A percentile compares a stretch with the other conserved stretches of the same genome.
These are phyloP conservation scores for Crithidia sp. DNA, from an alignment of 208 protist species.

Conservation along the genomic window DNA sequence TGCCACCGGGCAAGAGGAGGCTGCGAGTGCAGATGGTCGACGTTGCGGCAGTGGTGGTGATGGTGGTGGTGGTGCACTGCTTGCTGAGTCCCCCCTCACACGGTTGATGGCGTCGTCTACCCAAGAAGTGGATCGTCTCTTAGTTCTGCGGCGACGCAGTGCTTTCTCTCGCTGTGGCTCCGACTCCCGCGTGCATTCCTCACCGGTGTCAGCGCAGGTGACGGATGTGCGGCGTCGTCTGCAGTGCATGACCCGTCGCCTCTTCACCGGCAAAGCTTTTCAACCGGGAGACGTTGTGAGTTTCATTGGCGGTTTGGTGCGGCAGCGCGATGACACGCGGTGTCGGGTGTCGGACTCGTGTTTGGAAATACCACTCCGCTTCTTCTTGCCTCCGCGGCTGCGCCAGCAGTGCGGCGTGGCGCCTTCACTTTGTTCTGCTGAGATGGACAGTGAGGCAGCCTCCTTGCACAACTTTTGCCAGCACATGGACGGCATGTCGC, in stretches of 20 bases:
- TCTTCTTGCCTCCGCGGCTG: slow-evolving; percentile 53
- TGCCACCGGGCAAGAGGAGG: no score
- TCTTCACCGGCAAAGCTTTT: slow-evolving; percentile 79
- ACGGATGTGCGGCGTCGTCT: slow-evolving; percentile 34
- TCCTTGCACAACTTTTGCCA: slow-evolving; percentile 38
- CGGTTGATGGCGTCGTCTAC: slow-evolving; percentile 13
- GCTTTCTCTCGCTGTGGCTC: no score
- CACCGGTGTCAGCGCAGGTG: slow-evolving; percentile 18
- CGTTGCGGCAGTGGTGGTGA: background rate
- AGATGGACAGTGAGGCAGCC: background rate
- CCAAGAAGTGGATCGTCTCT: slow-evolving; percentile 41
- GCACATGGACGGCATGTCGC: slow-evolving; percentile 48
- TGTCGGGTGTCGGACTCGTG: slow-evolving; percentile 65
- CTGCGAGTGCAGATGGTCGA: background rate
- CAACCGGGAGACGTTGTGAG: slow-evolving; percentile 73
- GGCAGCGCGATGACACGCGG: slow-evolving; percentile 36
- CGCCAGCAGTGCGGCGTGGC: slow-evolving; percentile 14
- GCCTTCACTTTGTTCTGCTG: background rate
- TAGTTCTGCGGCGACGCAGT: slow-evolving; percentile 18
- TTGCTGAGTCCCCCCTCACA: slow-evolving; percentile 16
- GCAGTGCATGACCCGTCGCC: slow-evolving; percentile 53
- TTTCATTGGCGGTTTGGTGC: slow-evolving; percentile 74
- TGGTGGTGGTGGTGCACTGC: background rate
- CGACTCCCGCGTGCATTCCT: background rate
- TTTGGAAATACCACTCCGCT: slow-evolving; percentile 69